These are phyloP conservation scores for Penicillium paradoxum DNA, from an alignment of 495 filamentous ascomycete species.

Conservation along the genomic window DNA sequence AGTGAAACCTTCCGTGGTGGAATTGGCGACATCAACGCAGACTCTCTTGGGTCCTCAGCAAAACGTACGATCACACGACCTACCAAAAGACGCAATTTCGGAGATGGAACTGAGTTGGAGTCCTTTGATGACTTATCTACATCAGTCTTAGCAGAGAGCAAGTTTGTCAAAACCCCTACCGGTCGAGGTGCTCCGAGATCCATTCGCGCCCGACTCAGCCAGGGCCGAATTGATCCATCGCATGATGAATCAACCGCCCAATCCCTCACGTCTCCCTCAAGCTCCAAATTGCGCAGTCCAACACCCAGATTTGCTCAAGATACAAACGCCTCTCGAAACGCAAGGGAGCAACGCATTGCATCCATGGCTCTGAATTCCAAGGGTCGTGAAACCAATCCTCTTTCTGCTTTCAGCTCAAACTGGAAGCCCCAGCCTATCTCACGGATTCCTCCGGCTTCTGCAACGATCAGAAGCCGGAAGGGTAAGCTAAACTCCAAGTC, in stretches of 20 bases:
- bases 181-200: constrained; percentile 64
- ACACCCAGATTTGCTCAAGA: constrained; percentile 88
- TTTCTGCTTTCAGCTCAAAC: constrained; percentile 65
- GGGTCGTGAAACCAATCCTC: constrained; percentile 47
- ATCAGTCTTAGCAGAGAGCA: constrained; percentile 72
- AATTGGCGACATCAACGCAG: constrained; percentile 38
- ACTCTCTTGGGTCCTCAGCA: constrained; percentile 42
- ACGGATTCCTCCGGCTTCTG: constrained; percentile 40
- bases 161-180: constrained; percentile 74
- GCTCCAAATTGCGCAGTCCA: constrained; percentile 42
- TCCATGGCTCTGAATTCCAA: constrained; percentile 36
- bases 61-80: constrained; percentile 72
- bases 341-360: constrained; percentile 76
- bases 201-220: constrained; percentile 55
- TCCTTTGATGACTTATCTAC: constrained; percentile 93
- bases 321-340: constrained; percentile 83
- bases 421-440: constrained; percentile 72
- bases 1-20: constrained; percentile 42
- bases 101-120: constrained; percentile 87
- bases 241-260: constrained; percentile 51
- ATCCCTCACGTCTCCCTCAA: constrained; percentile 48
- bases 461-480: constrained; percentile 49
- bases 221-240: constrained; percentile 39
- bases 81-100: constrained; percentile 70
- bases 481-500: constrained; percentile 46